Percentiles rank a stretch among this genome's conserved stretches.
Evolutionary conservation across 2,329 filamentous ascomycete genomes (phyloP).

Genomic region (Colletotrichum cuscutae): DNA sequence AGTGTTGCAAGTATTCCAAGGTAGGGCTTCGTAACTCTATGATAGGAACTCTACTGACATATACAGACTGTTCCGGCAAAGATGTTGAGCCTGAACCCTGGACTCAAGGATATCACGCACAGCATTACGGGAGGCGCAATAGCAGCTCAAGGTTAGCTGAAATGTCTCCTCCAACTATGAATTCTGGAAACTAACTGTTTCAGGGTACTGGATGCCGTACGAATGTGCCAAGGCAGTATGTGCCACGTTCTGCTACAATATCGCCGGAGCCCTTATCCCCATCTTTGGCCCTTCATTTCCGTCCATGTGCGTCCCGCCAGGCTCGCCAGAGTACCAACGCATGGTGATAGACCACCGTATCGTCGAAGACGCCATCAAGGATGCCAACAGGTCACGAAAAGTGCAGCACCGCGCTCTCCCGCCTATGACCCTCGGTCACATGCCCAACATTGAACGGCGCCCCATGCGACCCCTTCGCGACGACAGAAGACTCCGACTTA

Average conservation of each 20-base stretch:
- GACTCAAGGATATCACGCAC: conserved; percentile 88
- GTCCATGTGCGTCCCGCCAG: conserved; percentile 72
- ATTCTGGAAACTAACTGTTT: neutral
- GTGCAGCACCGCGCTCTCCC: conserved; percentile 42
- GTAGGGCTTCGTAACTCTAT: conserved; percentile 44
- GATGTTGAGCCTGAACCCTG: conserved; percentile 80
- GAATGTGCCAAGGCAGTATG: conserved; percentile 87
- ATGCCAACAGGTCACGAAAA: conserved; percentile 57
- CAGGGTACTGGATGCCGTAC: conserved; percentile 98
- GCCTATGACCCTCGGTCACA: conserved; percentile 17
- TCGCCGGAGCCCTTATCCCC: conserved; percentile 87
- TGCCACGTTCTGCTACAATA: conserved; percentile 87
- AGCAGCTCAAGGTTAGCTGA: conserved; percentile 80
- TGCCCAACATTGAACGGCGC: conserved; percentile 16
- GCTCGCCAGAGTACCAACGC: conserved; percentile 70
- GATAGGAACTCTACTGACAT: conserved; percentile 1
- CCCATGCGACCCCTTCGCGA: conserved; percentile 35
- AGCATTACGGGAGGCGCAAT: conserved; percentile 95
- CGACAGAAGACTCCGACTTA: conserved; percentile 41
- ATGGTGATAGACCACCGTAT: conserved; percentile 73
- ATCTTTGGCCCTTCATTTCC: conserved; percentile 90
- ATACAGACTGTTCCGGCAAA: conserved; percentile 86
- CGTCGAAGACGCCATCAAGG: conserved; percentile 61
- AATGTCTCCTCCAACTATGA: conserved; percentile 10
- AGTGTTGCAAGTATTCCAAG: conserved; percentile 88